Evolutionary conservation across 169 alveolate genomes (phyloP), one percentile per base, ranked within the genome.

Genomic region (Plasmodium gallinaceum): DNA sequence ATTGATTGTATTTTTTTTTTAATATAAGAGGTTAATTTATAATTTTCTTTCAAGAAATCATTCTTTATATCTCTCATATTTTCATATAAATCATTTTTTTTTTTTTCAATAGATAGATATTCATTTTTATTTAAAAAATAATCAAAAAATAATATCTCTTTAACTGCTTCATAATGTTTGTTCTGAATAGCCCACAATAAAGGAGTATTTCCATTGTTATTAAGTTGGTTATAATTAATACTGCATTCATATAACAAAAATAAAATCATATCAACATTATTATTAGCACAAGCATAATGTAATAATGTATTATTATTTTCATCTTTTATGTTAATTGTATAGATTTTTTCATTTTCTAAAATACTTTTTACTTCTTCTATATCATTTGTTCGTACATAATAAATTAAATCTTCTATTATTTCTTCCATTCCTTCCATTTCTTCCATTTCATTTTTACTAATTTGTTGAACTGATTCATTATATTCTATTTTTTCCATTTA

Each of bases 101-200:
- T 75, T 20, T 66, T 60, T 32, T 88, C 94, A 26, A 54, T 60
- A 26, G 48, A 9, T 20, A 54, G 54, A 37, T 88, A 92, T 42
- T 93, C 91, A n/a, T 42, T 85, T 5, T 71, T 64, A 70, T 91
- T 88, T 26, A 93, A 87, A 5, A 52, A 26, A 48, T 93, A 93
- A 61, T 93, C 96, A 68, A 90, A 93, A 9, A 66, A 57, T 16
- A 93, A 86, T 12, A 93, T 32, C 52, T 90, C 92, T 48, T 90
- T 64, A 14, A 90, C 83, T 0, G 96, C 92, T 20, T 88, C 94
- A 9, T n/a, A 20, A 48, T 93, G 66, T 69, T 94, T 94, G 48
- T 92, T 94, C 52, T 94, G 96, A 7, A 94, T 91, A 24, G 95
- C 94, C 96, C 96, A 94, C 64, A 92, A 88, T 18, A 94, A 88